These are phyloP conservation scores for Entomortierella chlamydospora DNA, from an alignment of 192 early-diverging fungal species.

Conservation along the genomic window DNA sequence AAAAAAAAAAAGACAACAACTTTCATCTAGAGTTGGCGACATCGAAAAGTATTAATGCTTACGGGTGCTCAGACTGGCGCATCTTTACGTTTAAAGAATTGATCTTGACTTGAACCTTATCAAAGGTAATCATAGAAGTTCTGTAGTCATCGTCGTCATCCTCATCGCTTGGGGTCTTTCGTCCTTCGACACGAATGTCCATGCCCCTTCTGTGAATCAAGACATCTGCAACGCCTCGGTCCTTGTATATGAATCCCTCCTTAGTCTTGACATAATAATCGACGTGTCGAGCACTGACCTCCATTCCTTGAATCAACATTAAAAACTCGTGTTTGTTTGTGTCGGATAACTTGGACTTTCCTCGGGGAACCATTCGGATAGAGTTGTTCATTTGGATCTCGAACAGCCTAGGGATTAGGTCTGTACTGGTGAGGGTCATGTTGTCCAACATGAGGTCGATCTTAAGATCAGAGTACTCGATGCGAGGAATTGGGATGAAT, in stretches of 20 bases:
- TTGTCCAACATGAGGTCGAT: constrained; percentile 58
- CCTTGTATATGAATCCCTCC: constrained; percentile 50
- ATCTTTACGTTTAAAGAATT: constrained; percentile 47
- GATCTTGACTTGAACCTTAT: constrained; percentile 32
- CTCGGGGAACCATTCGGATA: constrained; percentile 49
- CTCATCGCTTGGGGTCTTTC: constrained; percentile 23
- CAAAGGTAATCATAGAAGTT: constrained; percentile 37
- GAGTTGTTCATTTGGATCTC: constrained; percentile 54
- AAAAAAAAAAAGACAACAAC: too few species aligned
- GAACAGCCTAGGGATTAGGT: constrained; percentile 52
- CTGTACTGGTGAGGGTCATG: constrained; percentile 52
- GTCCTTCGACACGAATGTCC: constrained; percentile 23
- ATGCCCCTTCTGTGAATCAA: constrained; percentile 38
- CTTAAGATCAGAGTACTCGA: constrained; percentile 59
- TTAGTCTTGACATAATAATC: constrained; percentile 57
- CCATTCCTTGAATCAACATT: constrained; percentile 50
- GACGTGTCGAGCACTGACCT: constrained; percentile 51
- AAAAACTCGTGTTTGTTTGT: constrained; percentile 38
- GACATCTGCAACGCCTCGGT: constrained; percentile 53
- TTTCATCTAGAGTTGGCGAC: too few species aligned
- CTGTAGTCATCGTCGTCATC: too few species aligned
- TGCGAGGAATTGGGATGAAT: constrained; percentile 58
- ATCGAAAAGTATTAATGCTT: neutral
- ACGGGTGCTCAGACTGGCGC: constrained; percentile 42
- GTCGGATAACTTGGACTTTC: constrained; percentile 28